Evolutionary conservation across 2,329 filamentous ascomycete genomes (phyloP).

Genomic region (Fonsecaea pedrosoi): DNA sequence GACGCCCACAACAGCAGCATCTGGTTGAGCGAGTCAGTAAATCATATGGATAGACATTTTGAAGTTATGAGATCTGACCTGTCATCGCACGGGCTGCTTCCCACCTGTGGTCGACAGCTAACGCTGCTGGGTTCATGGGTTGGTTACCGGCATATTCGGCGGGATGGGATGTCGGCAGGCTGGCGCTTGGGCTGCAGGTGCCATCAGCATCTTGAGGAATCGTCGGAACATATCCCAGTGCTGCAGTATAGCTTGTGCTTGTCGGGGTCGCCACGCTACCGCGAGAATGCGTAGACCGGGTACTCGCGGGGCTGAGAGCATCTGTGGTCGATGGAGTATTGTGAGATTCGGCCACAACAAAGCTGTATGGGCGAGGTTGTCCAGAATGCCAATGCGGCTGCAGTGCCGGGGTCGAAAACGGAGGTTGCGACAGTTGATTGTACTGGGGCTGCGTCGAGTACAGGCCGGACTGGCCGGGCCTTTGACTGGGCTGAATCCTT

Average conservation of each 20-base stretch:
- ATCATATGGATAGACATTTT: neutral
- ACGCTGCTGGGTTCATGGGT: neutral
- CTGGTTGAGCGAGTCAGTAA: slow-evolving; percentile 12
- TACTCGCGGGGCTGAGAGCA: slow-evolving; percentile 28
- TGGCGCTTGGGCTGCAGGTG: slow-evolving; percentile 26
- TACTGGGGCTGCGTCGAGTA: slow-evolving; percentile 13
- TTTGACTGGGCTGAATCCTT: slow-evolving; percentile 11
- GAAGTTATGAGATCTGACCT: slow-evolving; percentile 14
- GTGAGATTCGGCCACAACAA: slow-evolving; percentile 5
- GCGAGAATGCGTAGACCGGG: slow-evolving; percentile 22
- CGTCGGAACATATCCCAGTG: slow-evolving; percentile 23
- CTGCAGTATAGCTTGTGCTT: slow-evolving; percentile 22
- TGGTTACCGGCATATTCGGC: slow-evolving; percentile 2
- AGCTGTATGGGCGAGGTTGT: neutral
- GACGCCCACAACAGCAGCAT: slow-evolving; percentile 32
- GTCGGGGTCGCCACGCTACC: slow-evolving; percentile 20
- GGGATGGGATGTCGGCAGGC: slow-evolving; percentile 10
- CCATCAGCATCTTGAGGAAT: slow-evolving; percentile 27
- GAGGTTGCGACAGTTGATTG: slow-evolving; percentile 2
- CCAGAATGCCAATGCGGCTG: slow-evolving; percentile 2
- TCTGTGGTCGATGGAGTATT: slow-evolving; percentile 21
- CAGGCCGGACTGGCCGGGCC: neutral
- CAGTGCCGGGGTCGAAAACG: neutral
- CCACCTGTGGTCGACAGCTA: neutral
- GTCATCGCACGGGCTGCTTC: slow-evolving; percentile 26